A percentile compares a stretch with the other conserved stretches of the same genome.
Evolutionary conservation across 371 early-diverging fungal species (phyloP).

Genomic region (Ordospora pajunii): DNA sequence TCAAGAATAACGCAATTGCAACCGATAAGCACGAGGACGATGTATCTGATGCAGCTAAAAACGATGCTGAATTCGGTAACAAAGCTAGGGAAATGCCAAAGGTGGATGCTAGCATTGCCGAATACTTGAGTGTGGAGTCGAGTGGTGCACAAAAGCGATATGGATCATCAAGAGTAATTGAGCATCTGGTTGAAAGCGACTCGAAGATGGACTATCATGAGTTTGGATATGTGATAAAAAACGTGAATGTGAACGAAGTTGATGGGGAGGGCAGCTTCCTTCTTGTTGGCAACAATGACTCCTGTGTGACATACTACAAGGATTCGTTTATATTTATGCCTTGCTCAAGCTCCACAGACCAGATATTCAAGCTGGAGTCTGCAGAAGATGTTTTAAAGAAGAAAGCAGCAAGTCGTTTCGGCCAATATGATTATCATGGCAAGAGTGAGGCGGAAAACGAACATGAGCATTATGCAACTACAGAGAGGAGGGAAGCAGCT

Average conservation of each 20-base stretch:
- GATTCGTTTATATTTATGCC: conserved; percentile 40
- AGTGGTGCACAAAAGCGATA: too few species aligned
- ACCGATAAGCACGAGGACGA: too few species aligned
- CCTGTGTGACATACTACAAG: conserved; percentile 47
- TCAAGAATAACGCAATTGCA: too few species aligned
- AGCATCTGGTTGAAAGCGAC: conserved; percentile 30
- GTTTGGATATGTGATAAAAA: neutral
- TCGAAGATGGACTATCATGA: conserved; percentile 33
- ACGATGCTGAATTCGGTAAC: too few species aligned
- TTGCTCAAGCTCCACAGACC: conserved; percentile 24
- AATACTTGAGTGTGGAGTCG: too few species aligned
- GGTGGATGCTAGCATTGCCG: too few species aligned
- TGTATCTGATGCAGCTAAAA: too few species aligned
- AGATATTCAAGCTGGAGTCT: conserved; percentile 38
- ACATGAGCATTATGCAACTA: neutral
- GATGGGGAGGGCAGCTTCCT: conserved; percentile 12
- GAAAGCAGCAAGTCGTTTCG: neutral
- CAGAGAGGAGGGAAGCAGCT: neutral
- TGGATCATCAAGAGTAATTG: too few species aligned
- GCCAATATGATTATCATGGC: neutral
- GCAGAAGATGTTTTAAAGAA: conserved; percentile 32
- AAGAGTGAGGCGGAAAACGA: neutral
- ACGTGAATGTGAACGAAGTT: neutral
- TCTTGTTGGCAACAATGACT: conserved; percentile 15
- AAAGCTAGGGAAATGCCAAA: too few species aligned